These are phyloP conservation scores for Cetraspora pellucida DNA, from an alignment of 192 early-diverging fungal genomes.

Conservation along the genomic window DNA sequence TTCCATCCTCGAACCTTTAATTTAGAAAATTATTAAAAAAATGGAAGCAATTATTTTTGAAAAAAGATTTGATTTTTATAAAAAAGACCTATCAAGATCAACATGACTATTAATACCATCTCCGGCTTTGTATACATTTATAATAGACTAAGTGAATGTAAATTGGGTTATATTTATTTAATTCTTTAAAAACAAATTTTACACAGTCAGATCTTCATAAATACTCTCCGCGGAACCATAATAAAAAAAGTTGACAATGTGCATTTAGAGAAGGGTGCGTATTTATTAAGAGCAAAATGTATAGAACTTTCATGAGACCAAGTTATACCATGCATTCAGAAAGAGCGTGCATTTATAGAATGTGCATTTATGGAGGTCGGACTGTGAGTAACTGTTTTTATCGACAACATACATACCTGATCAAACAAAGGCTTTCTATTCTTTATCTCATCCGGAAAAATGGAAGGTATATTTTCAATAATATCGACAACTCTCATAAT, in stretches of 20 bases:
- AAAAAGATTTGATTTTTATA: constrained; percentile 7
- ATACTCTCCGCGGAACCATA: too few relatives aligned
- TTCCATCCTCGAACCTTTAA: constrained; percentile 47
- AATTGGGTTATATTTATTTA: not conserved
- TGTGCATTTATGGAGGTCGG: too few relatives aligned
- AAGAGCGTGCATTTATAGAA: too few relatives aligned
- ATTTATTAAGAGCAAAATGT: too few relatives aligned
- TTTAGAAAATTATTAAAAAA: constrained; percentile 2
- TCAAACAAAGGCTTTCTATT: constrained; percentile 45
- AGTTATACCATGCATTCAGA: too few relatives aligned
- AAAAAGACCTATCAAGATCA: constrained; percentile 36
- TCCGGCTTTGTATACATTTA: constrained; percentile 46
- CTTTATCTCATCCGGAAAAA: constrained; percentile 32
- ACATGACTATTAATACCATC: constrained; percentile 47
- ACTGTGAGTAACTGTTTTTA: not conserved
- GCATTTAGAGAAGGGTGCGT: too few relatives aligned
- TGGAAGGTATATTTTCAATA: not conserved
- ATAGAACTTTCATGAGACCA: too few relatives aligned
- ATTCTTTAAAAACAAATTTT: not conserved
- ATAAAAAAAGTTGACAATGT: too few relatives aligned
- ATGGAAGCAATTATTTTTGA: not conserved
- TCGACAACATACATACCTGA: constrained; percentile 35
- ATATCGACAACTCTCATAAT: constrained; percentile 15
- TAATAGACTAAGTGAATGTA: constrained; percentile 21
- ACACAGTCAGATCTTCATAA: too few relatives aligned